phyloP scores from a whole-genome alignment of 2,329 filamentous ascomycete species.

The Botrytis cinerea region DNA sequence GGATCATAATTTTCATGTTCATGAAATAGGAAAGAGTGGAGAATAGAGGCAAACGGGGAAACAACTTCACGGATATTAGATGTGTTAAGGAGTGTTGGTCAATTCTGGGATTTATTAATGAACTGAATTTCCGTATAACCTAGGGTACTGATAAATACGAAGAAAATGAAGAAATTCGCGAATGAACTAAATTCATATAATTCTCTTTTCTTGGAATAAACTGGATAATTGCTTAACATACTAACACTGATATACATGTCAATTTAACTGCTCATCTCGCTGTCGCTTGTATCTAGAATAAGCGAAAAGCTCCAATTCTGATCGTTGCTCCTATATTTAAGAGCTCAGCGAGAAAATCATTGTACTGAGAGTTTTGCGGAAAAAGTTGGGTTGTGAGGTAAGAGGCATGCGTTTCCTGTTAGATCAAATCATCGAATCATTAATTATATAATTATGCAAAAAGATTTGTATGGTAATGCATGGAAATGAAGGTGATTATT shows the following conservation, averaged over 20 bases:
- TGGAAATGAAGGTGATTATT: neutral
- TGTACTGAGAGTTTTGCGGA: too few species aligned
- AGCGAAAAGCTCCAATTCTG: neutral
- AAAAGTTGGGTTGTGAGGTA: rapidly evolving
- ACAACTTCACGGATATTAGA: neutral
- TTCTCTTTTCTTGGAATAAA: neutral
- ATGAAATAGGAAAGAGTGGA: neutral
- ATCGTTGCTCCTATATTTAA: neutral
- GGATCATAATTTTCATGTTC: neutral
- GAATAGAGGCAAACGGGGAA: neutral
- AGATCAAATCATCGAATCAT: neutral
- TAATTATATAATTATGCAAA: neutral
- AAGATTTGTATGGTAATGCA: neutral
- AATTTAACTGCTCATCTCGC: neutral
- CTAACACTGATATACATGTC: neutral
- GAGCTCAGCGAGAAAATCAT: neutral
- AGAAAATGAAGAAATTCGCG: neutral
- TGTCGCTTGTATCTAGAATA: neutral
- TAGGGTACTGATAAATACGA: too few species aligned
- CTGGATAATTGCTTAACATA: neutral
- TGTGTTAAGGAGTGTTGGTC: rapidly evolving
- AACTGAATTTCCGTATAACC: rapidly evolving
- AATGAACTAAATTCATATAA: neutral
- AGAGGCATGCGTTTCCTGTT: neutral
- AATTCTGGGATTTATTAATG: rapidly evolving